Base-by-base conservation (phyloP, 768 basidiomycete species). In the Candolleomyces efflorescens region DNA sequence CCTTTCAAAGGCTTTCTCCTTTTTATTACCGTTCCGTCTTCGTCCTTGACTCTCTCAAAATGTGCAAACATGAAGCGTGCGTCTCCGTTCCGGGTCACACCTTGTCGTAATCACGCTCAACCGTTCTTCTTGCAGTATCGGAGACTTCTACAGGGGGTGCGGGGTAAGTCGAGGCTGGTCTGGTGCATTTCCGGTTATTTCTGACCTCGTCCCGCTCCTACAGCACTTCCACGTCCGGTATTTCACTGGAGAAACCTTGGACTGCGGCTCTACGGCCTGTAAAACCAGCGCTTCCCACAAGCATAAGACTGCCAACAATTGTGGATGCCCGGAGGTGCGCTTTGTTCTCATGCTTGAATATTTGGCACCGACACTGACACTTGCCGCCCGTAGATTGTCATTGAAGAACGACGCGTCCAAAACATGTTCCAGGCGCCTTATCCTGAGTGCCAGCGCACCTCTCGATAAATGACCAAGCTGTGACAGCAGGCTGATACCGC, bases 161-260 rank as follows among this genome's bases (percentile, higher is more conserved):
- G 79, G 79, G 55, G 79, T 79, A 67, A 51, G 77, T 72, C 44
- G 13, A 22, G 36, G 44, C 13, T 37, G 32, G 17, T 23, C 47
- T n/a, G 23, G 44, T 26, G 44, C 39, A 22, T 5, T 37, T 18
- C 50, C 38, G 15, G 9, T 36, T 53, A 39, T 60, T 7, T 39
- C 45, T 32, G 13, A 61, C 64, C 51, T 63, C 47, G 54, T 49
- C 51, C 5, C 43, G 27, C 56, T 62, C 59, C 57, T 44, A 17
- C 59, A 79, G 78, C 79, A 79, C 57, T 80, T 79, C 68, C 78
- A 79, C 55, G 75, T 75, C 39, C 73, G 76, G n/a, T 79, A 77
- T 62, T 78, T 72, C 60, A 79, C 79, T 43, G 79, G 79, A 23
- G 75, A 75, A 62, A 69, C 66, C 22, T 64, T 61, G 41, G 79